Base-by-base conservation (phyloP, 2,329 filamentous ascomycete genomes). In the Arthrobotrys conoides region DNA sequence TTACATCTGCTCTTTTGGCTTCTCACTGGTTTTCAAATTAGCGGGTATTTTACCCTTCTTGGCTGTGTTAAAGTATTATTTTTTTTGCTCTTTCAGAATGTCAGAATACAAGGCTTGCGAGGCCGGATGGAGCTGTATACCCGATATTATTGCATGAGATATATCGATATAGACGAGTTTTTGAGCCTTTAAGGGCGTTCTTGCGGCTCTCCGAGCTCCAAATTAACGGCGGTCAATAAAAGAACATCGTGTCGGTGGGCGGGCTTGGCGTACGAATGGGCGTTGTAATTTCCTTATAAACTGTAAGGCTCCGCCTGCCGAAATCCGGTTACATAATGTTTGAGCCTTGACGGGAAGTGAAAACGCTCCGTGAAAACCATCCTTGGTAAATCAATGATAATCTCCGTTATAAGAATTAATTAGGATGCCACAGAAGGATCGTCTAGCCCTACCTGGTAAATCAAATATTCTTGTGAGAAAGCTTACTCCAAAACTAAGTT, bases 51-150 rank as follows among this genome's bases (percentile, higher is more conserved):
- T 46, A 57, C 12, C 20, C 16, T 61, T 73, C 70, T 66, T 73
- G 59, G 46, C 5, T 73, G 48, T 73, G n/a, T 61, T 66, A 73
- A 49, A 66, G 18, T 53, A 24, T n/a, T n/a, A n/a, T n/a, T 38
- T 53, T 51, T n/a, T 41, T 41, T 41, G 9, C 5, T 30, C 14
- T 66, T 53, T 53, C 3, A 41, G 10, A 33, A 41, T 59, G 55
- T 59, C 55, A 59, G 22, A 48, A 64, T 64, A 46, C 27, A 64
- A 22, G 41, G 16, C 33, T 36, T 49, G 24, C 24, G 8, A 36
- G 22, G 44, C 38, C 24, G 18, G 48, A 65, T 65, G 16, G 36
- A 49, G 44, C 14, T 20, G 33, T 49, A 65, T 30, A 65, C 49
- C 61, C 38, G 38, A 49, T 65, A 22, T 41, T 20, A 48, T 49